Percentiles rank a stretch among this genome's conserved stretches.
These are phyloP conservation scores for Cladosporium phlei DNA, from an alignment of 2,329 filamentous ascomycete species.

Conservation along the genomic window DNA sequence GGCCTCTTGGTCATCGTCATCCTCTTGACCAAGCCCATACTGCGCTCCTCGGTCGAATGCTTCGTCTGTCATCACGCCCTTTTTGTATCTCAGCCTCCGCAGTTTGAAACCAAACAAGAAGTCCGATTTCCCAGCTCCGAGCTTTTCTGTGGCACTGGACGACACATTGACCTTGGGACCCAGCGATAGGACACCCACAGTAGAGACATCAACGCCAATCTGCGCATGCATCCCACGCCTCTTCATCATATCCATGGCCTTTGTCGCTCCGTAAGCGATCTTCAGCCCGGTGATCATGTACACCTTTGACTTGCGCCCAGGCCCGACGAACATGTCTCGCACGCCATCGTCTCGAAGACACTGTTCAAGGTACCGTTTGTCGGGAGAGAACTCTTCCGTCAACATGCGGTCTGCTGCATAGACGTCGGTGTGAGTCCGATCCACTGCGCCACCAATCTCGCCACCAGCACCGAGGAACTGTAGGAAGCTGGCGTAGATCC, in stretches of 20 bases:
- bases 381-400: neutral
- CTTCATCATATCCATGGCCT: neutral
- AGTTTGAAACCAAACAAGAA: slow-evolving; percentile 6
- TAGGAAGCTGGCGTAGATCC: neutral
- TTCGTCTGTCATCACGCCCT: neutral
- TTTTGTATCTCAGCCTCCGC: neutral
- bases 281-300: slow-evolving; percentile 6
- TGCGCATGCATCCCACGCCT: neutral
- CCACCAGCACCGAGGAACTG: neutral
- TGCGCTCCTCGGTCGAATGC: neutral
- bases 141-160: neutral
- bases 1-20: neutral
- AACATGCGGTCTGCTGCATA: neutral
- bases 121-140: neutral
- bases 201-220: neutral
- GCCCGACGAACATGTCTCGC: neutral
- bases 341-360: neutral
- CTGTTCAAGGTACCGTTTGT: slow-evolving; percentile 3
- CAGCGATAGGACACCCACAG: neutral
- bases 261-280: slow-evolving; percentile 1
- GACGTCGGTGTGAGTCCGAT: neutral
- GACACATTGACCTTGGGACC: neutral
- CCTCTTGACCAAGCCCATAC: neutral
- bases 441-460: neutral
- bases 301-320: neutral